Conservation (phyloP, 1,284 basidiomycete species). For the Microbotryum lychnidis-dioicae region DNA sequence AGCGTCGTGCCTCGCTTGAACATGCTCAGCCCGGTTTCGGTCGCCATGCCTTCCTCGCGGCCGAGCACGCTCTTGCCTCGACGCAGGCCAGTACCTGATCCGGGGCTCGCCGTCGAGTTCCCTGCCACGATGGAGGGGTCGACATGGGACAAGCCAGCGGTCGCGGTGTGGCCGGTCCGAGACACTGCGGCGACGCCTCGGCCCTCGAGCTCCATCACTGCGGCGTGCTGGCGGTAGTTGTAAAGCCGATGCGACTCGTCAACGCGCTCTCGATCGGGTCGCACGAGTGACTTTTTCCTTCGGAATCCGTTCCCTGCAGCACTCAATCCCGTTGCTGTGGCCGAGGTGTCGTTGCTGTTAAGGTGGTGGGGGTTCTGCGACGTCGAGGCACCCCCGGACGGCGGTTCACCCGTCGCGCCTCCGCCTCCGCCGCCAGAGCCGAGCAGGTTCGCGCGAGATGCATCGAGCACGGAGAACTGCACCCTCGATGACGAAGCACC, state of each 20-base stretch:
- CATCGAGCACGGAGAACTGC: no score
- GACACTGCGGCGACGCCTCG: slow-evolving; percentile 50
- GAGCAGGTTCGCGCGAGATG: no score
- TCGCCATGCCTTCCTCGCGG: slow-evolving; percentile 60
- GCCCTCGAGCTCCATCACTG: slow-evolving; percentile 64
- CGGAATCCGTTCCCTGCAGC: background rate
- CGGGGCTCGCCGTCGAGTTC: background rate
- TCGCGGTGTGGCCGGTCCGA: slow-evolving; percentile 71
- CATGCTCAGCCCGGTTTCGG: slow-evolving; percentile 75
- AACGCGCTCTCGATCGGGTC: slow-evolving; percentile 92
- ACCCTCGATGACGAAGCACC: no score
- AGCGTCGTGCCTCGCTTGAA: slow-evolving; percentile 75
- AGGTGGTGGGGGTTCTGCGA: no score
- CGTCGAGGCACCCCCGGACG: no score
- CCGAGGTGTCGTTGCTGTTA: no score
- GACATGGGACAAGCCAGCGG: slow-evolving; percentile 17
- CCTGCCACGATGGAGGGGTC: slow-evolving; percentile 9
- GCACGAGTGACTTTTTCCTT: slow-evolving; percentile 80
- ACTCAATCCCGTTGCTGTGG: no score
- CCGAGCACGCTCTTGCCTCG: slow-evolving; percentile 79
- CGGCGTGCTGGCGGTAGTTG: slow-evolving; percentile 87
- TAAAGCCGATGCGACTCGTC: slow-evolving; percentile 90
- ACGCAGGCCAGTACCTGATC: slow-evolving; percentile 45
- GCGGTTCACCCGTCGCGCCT: no score
- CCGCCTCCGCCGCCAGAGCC: no score